Base-by-base conservation (phyloP, 345 rosid genomes). In the Litchi chinensis region DNA sequence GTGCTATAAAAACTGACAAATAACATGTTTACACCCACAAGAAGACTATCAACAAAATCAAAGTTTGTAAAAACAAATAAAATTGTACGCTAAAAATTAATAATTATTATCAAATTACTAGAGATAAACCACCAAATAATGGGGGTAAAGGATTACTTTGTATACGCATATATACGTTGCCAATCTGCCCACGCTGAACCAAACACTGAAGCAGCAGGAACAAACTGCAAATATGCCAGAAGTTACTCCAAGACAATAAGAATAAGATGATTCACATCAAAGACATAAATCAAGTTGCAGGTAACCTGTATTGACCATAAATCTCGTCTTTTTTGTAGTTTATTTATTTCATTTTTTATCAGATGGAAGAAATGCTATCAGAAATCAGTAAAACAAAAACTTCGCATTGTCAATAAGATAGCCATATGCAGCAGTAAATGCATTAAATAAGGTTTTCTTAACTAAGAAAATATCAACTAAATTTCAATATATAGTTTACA, bases 161-260 rank as follows among this genome's bases (percentile, higher is more conserved):
- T 85, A 44, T 76, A 78, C 13, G 91, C 92, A 67, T 87, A 92
- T 39, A 89, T 73, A 15, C 91, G 92, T 64, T 80, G 93, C 96
- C 97, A 92, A 82, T 91, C 89, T 66, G 82, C 66, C 95, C 91
- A 90, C 16, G 92, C 90, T 73, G 93, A 81, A 73, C 99, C 99
- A 84, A 82, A 87, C 57, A 89, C 92, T 66, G 91, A 84, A 76
- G 91, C 91, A 37, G 90, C 90, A 8, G 98, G 97, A 79, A 90
- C 97, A 77, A 85, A 72, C 98, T 95, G 84, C 73, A 75, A 88
- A 76, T 69, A 70, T 8, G 64, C 76, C 77, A 74, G 60, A 13
- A 65, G 37, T 15, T 70, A 73, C 66, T 71, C 68, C 21, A 70
- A 44, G 26, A 28, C 54, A 52, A 28, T 52, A 12, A 63, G 16